Conservation (phyloP, 495 filamentous ascomycete genomes). For the Cercophora sp. region DNA sequence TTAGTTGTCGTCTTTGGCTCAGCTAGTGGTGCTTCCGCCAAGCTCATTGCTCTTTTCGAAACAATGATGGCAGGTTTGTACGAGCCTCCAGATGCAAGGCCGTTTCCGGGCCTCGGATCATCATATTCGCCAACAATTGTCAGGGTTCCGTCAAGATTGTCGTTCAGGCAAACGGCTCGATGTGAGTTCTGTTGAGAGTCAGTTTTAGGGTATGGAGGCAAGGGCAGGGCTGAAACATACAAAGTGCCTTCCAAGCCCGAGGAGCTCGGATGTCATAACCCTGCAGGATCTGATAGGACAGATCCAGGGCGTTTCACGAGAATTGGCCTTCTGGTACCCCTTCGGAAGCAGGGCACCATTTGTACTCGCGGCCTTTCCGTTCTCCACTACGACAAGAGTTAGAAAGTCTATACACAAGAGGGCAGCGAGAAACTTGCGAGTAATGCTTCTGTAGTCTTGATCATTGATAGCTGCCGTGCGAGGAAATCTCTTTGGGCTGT, state of each 20-base stretch:
- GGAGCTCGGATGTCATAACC: neutral
- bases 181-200: slow-evolving; percentile 11
- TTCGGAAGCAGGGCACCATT: neutral
- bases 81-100: no score
- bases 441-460: no score
- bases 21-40: no score
- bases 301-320: neutral
- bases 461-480: no score
- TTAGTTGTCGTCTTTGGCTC: no score
- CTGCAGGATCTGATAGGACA: neutral
- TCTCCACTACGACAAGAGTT: neutral
- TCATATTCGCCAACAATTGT: slow-evolving; percentile 20
- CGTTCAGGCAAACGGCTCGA: slow-evolving; percentile 17
- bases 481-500: no score
- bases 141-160: slow-evolving; percentile 28
- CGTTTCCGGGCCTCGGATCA: no score
- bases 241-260: neutral
- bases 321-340: neutral
- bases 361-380: neutral
- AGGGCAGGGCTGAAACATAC: neutral
- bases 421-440: no score
- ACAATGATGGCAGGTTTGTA: no score
- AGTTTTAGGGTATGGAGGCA: neutral
- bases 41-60: no score
- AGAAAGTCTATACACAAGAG: no score